These are phyloP conservation scores for Xylaria venustula DNA, from an alignment of 495 filamentous ascomycete genomes.

Conservation along the genomic window DNA sequence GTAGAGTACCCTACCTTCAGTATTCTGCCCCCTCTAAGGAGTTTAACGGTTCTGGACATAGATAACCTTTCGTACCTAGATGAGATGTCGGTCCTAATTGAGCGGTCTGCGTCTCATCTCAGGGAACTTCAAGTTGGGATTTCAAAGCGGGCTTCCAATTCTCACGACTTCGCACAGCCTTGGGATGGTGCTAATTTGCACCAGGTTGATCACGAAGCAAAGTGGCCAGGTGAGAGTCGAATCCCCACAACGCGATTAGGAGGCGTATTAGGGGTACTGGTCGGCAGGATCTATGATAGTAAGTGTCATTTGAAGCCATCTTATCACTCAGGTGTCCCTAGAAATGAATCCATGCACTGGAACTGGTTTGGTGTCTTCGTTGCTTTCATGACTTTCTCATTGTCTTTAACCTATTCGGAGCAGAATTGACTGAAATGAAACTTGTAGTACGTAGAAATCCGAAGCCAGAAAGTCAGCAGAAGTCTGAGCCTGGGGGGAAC, in stretches of 20 bases:
- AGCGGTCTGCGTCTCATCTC: constrained; percentile 64
- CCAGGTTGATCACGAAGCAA: constrained; percentile 56
- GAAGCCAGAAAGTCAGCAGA: constrained; percentile 4
- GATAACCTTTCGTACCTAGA: constrained; percentile 86
- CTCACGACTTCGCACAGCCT: constrained; percentile 56
- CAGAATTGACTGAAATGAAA: neutral
- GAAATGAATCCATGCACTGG: neutral
- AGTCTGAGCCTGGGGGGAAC: neutral
- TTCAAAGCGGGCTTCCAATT: constrained; percentile 54
- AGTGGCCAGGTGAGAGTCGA: constrained; percentile 50
- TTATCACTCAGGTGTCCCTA: neutral
- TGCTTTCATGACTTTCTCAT: neutral
- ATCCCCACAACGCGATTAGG: constrained; percentile 54
- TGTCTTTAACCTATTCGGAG: neutral
- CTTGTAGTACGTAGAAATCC: constrained; percentile 17
- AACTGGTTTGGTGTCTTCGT: neutral
- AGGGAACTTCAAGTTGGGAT: constrained; percentile 81
- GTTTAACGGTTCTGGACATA: constrained; percentile 81
- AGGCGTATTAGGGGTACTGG: constrained; percentile 72
- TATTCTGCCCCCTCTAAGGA: constrained; percentile 76
- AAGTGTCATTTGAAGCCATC: constrained; percentile 9
- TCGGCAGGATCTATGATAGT: constrained; percentile 65
- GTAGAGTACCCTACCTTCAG: constrained; percentile 88
- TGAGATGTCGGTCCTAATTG: constrained; percentile 82
- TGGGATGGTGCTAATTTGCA: constrained; percentile 58